Evolutionary conservation across 2,329 filamentous ascomycete species (phyloP), one percentile per base, ranked within the genome.

Genomic region (Ambrosiella cleistominuta): DNA sequence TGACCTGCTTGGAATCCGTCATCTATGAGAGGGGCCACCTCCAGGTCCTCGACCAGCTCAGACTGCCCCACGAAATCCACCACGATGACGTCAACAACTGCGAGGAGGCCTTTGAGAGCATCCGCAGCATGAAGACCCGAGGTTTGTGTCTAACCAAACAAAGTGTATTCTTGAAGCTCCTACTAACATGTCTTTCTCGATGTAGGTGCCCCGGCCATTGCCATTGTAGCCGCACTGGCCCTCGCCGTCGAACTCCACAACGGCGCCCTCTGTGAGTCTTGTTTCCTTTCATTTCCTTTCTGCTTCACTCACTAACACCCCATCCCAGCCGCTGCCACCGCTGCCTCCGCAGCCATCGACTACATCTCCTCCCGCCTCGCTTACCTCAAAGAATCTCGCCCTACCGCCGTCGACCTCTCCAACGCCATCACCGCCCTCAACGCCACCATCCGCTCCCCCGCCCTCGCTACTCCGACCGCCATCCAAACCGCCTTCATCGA

Each of bases 331-430:
- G 70, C 39, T 3, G 76, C 79, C 1, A 64, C 68, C 0, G 71
- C 70, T 0, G 68, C 73, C 0, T 67, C 72, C 0, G 81, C 85
- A 53, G 78, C 85, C 54, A 79, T 90, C 50, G 70, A 77, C 1
- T 86, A 86, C 67, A 87, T 96, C 62, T 74, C 83, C 60, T 75
- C 81, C 52, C 88, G 86, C 59, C 75, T 98, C 50, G 83, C 91
- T 64, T 96, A 94, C 68, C 77, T 98, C 52, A 84, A 93, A 64
- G 86, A 83, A 52, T 95, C 89, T 66, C 80, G 93, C 49, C 93
- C 93, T 0, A 98, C 93, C 0, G 93, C 93, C 4, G 93, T 98
- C 53, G 95, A 98, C 68, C 77, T 98, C 59, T 86, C 84, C 58
- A 95, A 97, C 71, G 91, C 91, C 52, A 89, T 91, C 62, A 74